A percentile compares a stretch with the other conserved stretches of the same genome.
Evolutionary conservation across 805 yeast species (phyloP).

Genomic region (Zygosaccharomyces bisporus): DNA sequence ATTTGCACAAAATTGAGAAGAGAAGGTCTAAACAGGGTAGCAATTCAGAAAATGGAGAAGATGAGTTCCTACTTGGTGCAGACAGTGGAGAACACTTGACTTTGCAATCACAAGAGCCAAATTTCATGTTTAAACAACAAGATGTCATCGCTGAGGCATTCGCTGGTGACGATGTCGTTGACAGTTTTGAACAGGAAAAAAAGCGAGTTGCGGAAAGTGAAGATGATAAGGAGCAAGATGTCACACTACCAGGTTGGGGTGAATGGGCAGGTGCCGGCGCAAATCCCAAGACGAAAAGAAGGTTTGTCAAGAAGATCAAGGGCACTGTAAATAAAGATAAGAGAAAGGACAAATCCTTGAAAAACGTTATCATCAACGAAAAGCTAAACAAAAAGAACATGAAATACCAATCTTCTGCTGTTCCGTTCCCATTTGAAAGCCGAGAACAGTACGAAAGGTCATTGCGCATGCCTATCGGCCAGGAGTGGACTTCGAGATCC

Average conservation of each 20-base stretch:
- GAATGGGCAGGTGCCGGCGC: slow-evolving; percentile 82
- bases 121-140: slow-evolving; percentile 66
- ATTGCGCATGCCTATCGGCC: slow-evolving; percentile 92
- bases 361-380: slow-evolving; percentile 87
- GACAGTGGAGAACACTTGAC: slow-evolving; percentile 47
- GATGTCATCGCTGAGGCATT: slow-evolving; percentile 87
- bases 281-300: slow-evolving; percentile 49
- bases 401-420: slow-evolving; percentile 83
- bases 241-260: slow-evolving; percentile 96
- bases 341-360: slow-evolving; percentile 71
- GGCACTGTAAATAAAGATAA: slow-evolving; percentile 71
- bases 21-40: slow-evolving; percentile 21
- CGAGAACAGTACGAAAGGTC: slow-evolving; percentile 94
- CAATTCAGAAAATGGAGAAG: slow-evolving; percentile 26
- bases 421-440: slow-evolving; percentile 92
- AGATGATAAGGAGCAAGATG: slow-evolving; percentile 81
- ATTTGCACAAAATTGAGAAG: slow-evolving; percentile 43
- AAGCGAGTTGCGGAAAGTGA: slow-evolving; percentile 62
- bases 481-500: slow-evolving; percentile 89
- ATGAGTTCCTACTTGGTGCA: slow-evolving; percentile 41
- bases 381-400: slow-evolving; percentile 75
- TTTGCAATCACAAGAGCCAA: slow-evolving; percentile 46
- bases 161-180: slow-evolving; percentile 93
- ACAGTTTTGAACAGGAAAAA: slow-evolving; percentile 75
- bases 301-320: slow-evolving; percentile 63